Base-by-base conservation (phyloP, 106 monocot genomes). In the Allium sativum region DNA sequence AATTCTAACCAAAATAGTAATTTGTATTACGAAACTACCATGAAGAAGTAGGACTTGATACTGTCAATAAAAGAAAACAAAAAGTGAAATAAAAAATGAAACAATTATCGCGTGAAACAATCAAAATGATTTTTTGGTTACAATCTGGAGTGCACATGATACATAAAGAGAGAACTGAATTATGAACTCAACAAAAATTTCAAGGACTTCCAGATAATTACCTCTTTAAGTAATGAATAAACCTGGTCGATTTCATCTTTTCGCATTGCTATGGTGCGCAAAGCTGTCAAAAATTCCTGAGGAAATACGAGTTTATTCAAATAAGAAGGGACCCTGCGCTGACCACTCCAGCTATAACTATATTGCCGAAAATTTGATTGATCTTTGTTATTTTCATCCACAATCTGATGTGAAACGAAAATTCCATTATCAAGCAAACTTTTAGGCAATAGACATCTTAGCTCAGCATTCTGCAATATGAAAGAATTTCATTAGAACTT, bases 331-430 rank as follows among this genome's bases (percentile, higher is more conserved):
- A 72, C 79, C 73, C 82, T 87, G 50, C 90, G 83, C 62, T 81
- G 79, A 22, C 96, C 91, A 78, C 91, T 91, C 90, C 87, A 96
- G 68, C 90, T 96, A 73, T 84, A 96, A 71, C 62, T 73, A 55
- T 65, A 70, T 12, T 18, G 19, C 45, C 65, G 56, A 21, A 12
- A 42, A 31, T 9, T 12, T 22, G 43, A 9, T 0, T 48, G 66
- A 20, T 82, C 68, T 14, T 55, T 59, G 12, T 40, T 63, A 53
- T 70, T 64, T n/a, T 67, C 51, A 22, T 73, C 46, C 59, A 65
- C n/a, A 0, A 45, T 15, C 16, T 44, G 40, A 67, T 56, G 50
- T 46, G 42, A 68, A 71, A 79, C 53, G 14, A 82, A 84, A 70
- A 84, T 87, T 51, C 87, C 90, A 72, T 65, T 63, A 58, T 79